Evolutionary conservation across 768 basidiomycete species (phyloP).

Genomic region (Auricularia sp.): DNA sequence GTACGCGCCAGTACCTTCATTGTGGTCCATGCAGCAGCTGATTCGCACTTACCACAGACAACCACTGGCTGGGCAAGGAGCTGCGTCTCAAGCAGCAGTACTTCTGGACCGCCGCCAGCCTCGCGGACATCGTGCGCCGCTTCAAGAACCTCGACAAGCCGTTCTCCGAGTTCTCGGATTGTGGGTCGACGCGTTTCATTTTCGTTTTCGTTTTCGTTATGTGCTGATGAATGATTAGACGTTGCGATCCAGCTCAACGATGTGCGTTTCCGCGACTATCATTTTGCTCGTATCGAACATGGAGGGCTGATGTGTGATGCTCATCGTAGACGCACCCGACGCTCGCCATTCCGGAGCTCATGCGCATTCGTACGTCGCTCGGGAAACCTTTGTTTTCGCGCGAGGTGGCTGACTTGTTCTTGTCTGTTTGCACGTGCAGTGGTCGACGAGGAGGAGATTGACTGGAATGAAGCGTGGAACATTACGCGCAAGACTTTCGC

Average conservation of each 20-base stretch:
- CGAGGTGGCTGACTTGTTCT: no score
- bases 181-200: slow-evolving; percentile 29
- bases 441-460: slow-evolving; percentile 82
- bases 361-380: slow-evolving; percentile 49
- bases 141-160: slow-evolving; percentile 85
- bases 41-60: slow-evolving; percentile 21
- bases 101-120: slow-evolving; percentile 85
- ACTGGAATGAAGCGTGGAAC: slow-evolving; percentile 79
- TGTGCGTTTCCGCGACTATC: slow-evolving; percentile 29
- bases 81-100: slow-evolving; percentile 93
- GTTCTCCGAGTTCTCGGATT: slow-evolving; percentile 73
- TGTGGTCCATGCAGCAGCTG: slow-evolving; percentile 31
- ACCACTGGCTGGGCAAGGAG: slow-evolving; percentile 66
- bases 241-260: slow-evolving; percentile 95
- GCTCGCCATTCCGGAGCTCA: slow-evolving; percentile 87
- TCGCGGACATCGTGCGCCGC: slow-evolving; percentile 82
- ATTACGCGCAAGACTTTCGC: slow-evolving; percentile 87
- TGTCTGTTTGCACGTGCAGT: slow-evolving; percentile 14
- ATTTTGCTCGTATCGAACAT: slow-evolving; percentile 2
- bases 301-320: neutral
- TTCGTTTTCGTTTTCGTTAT: neutral
- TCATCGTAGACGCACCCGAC: slow-evolving; percentile 80
- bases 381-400: slow-evolving; percentile 3
- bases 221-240: slow-evolving; percentile 30
- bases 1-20: slow-evolving; percentile 20